phyloP scores from a whole-genome alignment of 179 eudicot species.

The Silene noctiflora region DNA sequence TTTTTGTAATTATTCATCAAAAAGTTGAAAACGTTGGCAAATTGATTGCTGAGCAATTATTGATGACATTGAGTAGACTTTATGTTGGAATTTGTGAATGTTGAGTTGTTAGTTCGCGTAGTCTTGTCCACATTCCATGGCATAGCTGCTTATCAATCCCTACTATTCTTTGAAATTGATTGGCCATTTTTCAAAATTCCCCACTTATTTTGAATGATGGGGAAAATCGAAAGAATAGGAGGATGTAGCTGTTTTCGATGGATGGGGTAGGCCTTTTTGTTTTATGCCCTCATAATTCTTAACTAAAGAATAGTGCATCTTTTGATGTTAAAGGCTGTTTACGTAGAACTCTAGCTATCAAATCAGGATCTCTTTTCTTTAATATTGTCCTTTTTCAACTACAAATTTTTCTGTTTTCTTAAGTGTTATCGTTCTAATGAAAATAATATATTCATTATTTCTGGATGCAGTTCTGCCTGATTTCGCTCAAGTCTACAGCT shows the following conservation, averaged over 20 bases:
- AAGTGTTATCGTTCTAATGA: neutral
- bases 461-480: constrained; percentile 86
- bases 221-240: no score
- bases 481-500: constrained; percentile 90
- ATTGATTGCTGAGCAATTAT: constrained; percentile 11
- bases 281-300: no score
- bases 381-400: neutral
- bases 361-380: constrained; percentile 2
- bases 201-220: no score
- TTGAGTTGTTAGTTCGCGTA: neutral
- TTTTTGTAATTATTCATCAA: neutral
- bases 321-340: neutral
- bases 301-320: no score
- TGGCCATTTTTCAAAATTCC: neutral
- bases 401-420: neutral
- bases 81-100: neutral
- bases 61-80: neutral
- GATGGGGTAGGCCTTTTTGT: no score
- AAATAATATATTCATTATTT: neutral
- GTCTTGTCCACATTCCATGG: neutral
- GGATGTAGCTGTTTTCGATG: neutral
- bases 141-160: neutral
- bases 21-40: neutral
- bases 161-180: neutral
- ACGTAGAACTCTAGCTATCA: neutral